Evolutionary conservation across 257 asterid species (phyloP).

Genomic region (Forsythia suspensa): DNA sequence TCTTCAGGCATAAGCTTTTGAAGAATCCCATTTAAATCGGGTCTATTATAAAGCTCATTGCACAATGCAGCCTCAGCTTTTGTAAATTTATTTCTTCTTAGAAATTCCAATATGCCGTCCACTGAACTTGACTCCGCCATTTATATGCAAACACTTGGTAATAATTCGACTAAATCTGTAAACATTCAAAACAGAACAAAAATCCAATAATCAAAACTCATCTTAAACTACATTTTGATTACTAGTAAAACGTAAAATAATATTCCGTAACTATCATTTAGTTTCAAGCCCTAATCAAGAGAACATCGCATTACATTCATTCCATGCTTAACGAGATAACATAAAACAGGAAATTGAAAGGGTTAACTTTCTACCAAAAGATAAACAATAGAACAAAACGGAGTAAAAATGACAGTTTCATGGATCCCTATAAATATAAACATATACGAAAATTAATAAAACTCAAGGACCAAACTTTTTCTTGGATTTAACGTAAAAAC

Average conservation of each 20-base stretch:
- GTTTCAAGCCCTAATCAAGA: conserved; percentile 15
- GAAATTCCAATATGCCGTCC: conserved; percentile 73
- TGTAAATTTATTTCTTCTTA: conserved; percentile 70
- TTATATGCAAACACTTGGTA: conserved; percentile 20
- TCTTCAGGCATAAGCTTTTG: conserved; percentile 65
- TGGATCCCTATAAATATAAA: conserved; percentile 29
- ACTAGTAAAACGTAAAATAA: no score
- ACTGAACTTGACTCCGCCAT: conserved; percentile 81
- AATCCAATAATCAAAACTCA: conserved; percentile 19
- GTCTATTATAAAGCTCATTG: conserved; percentile 69
- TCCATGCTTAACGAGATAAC: conserved; percentile 3
- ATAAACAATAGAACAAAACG: neutral
- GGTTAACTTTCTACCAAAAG: conserved; percentile 8
- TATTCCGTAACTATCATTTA: neutral
- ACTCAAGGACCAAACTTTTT: conserved; percentile 15
- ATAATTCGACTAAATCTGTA: conserved; percentile 51
- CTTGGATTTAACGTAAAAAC: conserved; percentile 31
- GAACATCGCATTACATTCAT: conserved; percentile 10
- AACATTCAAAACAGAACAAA: conserved; percentile 17
- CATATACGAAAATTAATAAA: conserved; percentile 15
- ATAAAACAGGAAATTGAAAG: conserved; percentile 6
- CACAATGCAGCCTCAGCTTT: conserved; percentile 92
- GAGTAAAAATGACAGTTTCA: conserved; percentile 21
- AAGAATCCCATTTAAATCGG: conserved; percentile 61
- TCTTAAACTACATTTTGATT: conserved; percentile 8